phyloP scores from a whole-genome alignment of 2,329 filamentous ascomycete genomes.

The Sporothrix curviconia region DNA sequence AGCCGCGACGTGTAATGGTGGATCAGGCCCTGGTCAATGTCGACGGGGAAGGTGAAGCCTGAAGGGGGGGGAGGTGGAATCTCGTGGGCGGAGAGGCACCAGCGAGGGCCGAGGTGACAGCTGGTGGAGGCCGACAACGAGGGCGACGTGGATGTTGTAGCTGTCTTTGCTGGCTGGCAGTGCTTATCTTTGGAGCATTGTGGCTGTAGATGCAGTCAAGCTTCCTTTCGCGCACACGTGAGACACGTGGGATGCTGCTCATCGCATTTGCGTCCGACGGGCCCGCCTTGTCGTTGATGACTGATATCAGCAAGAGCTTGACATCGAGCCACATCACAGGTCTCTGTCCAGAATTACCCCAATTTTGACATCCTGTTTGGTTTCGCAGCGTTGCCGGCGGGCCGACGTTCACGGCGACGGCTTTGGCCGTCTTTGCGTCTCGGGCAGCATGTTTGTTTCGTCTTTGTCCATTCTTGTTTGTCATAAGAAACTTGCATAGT shows the following conservation, averaged over 20 bases:
- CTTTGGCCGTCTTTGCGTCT: neutral
- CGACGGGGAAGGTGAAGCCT: neutral
- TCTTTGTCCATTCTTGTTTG: neutral
- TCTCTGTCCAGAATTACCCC: neutral
- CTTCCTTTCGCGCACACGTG: neutral
- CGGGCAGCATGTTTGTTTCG: neutral
- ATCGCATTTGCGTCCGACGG: neutral
- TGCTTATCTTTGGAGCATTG: neutral
- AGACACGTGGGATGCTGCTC: conserved; percentile 5
- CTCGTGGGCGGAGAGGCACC: neutral
- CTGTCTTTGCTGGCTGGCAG: neutral
- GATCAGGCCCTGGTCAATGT: neutral
- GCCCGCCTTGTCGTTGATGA: neutral
- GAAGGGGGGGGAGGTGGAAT: neutral
- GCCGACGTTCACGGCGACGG: neutral
- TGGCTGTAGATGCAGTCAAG: neutral
- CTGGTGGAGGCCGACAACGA: neutral
- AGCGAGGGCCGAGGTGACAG: neutral
- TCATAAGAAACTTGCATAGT: too few species aligned
- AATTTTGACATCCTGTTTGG: conserved; percentile 5
- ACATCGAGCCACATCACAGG: neutral
- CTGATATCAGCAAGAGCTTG: neutral
- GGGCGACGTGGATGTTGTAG: neutral
- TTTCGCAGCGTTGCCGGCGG: neutral
- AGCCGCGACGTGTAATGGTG: conserved; percentile 3